Conservation (phyloP, 106 monocot species). For the Apostasia ramifera region DNA sequence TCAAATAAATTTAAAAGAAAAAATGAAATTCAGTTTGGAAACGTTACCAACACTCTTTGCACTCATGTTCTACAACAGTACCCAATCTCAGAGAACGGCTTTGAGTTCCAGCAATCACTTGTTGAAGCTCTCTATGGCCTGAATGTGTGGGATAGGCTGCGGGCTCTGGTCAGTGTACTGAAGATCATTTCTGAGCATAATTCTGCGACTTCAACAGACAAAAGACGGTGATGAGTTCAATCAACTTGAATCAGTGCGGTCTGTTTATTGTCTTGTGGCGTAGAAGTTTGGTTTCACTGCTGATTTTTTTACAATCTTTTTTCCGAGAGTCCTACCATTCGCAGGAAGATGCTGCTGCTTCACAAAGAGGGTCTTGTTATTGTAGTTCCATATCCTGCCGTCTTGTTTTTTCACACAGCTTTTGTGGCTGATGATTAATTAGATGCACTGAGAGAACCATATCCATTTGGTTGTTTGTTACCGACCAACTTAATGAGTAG, state of each 20-base stretch:
- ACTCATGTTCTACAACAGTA: conserved; percentile 46
- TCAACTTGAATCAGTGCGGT: background rate
- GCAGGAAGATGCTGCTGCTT: no score
- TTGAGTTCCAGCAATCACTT: conserved; percentile 91
- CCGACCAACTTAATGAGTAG: no score
- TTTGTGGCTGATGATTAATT: no score
- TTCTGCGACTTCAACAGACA: conserved; percentile 16
- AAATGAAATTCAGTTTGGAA: background rate
- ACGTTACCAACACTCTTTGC: background rate
- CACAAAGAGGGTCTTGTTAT: no score
- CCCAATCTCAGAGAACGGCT: conserved; percentile 82
- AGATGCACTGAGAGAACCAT: no score
- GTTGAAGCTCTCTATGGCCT: conserved; percentile 88
- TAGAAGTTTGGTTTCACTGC: no score
- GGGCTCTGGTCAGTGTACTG: conserved; percentile 62
- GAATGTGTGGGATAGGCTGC: conserved; percentile 80
- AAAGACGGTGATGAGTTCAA: conserved; percentile 22
- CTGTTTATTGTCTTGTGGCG: no score
- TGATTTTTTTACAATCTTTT: no score
- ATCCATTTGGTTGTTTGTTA: no score
- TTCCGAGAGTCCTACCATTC: no score
- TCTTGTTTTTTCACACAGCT: no score
- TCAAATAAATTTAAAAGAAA: background rate
- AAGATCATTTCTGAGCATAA: conserved; percentile 78
- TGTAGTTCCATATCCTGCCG: no score